These are phyloP conservation scores for Fraxinus greggii DNA, from an alignment of 305 asterid species.

Conservation along the genomic window DNA sequence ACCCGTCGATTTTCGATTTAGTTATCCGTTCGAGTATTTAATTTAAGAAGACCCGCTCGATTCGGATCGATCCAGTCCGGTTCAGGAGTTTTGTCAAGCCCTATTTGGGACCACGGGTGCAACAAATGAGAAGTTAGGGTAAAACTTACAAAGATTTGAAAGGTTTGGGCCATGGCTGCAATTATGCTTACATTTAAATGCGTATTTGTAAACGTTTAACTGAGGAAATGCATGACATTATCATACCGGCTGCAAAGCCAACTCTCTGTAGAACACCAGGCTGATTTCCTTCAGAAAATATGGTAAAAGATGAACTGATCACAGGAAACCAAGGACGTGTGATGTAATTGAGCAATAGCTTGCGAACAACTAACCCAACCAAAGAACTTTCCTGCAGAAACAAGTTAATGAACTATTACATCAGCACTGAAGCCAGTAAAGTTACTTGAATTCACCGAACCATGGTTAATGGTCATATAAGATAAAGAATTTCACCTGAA, in stretches of 20 bases:
- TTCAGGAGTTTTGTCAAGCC: too few relatives aligned
- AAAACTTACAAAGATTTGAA: neutral
- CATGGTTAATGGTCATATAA: neutral
- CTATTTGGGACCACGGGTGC: neutral
- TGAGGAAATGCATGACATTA: slow-evolving; percentile 4
- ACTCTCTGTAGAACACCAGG: slow-evolving; percentile 81
- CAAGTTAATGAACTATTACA: slow-evolving; percentile 18
- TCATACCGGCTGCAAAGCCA: slow-evolving; percentile 85
- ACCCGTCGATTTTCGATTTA: too few relatives aligned
- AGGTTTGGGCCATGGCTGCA: neutral
- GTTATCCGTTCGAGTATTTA: too few relatives aligned
- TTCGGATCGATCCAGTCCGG: too few relatives aligned
- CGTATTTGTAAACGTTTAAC: neutral
- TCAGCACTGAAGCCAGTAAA: slow-evolving; percentile 13
- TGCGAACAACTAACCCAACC: slow-evolving; percentile 61
- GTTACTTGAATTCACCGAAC: slow-evolving; percentile 9
- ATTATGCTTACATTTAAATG: neutral
- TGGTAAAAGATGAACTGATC: slow-evolving; percentile 48
- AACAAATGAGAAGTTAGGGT: neutral
- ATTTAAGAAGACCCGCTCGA: too few relatives aligned
- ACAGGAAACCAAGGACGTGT: slow-evolving; percentile 49
- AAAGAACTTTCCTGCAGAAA: slow-evolving; percentile 70
- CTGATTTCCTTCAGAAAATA: slow-evolving; percentile 63
- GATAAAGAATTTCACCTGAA: slow-evolving; percentile 47
- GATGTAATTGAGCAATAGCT: slow-evolving; percentile 71